A percentile compares a stretch with the other conserved stretches of the same genome.
These are phyloP conservation scores for Arabidopsis arenosa DNA, from an alignment of 345 rosid genomes.

Conservation along the genomic window DNA sequence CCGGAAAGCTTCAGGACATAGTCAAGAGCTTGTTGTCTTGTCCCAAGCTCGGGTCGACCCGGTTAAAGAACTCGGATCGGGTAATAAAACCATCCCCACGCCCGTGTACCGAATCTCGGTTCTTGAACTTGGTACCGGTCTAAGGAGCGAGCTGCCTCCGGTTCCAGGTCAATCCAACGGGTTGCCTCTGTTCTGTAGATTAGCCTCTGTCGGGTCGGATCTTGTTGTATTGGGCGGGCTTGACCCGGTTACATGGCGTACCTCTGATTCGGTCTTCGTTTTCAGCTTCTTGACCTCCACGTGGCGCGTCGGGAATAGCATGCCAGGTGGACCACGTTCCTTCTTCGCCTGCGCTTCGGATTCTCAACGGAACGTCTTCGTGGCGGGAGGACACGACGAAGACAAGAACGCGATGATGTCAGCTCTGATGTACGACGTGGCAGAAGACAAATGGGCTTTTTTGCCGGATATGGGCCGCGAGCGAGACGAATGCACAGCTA, in stretches of 20 bases:
- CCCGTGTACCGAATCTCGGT: conserved; percentile 54
- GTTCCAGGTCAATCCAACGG: conserved; percentile 51
- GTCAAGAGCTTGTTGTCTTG: conserved; percentile 61
- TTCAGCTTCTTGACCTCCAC: conserved; percentile 55
- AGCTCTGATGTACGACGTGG: conserved; percentile 66
- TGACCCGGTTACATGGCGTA: conserved; percentile 68
- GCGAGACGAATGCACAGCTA: conserved; percentile 77
- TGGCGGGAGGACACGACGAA: conserved; percentile 80
- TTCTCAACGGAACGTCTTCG: conserved; percentile 56
- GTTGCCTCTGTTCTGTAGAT: conserved; percentile 70
- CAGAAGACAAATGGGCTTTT: conserved; percentile 51
- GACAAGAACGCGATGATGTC: conserved; percentile 77
- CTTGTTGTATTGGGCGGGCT: conserved; percentile 78
- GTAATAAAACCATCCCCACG: conserved; percentile 47
- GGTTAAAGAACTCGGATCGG: conserved; percentile 1
- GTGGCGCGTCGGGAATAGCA: conserved; percentile 71
- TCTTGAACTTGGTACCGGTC: conserved; percentile 59
- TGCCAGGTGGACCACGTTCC: conserved; percentile 69
- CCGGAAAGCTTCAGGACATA: conserved; percentile 42
- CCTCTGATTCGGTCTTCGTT: conserved; percentile 53
- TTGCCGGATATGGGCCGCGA: conserved; percentile 72
- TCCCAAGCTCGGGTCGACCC: conserved; percentile 61
- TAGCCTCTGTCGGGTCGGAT: conserved; percentile 64
- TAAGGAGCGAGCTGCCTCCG: conserved; percentile 65
- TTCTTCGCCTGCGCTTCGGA: conserved; percentile 78